Evolutionary conservation across 495 filamentous ascomycete genomes (phyloP), one percentile per base, ranked within the genome.

Genomic region (Baudoinia panamericana): DNA sequence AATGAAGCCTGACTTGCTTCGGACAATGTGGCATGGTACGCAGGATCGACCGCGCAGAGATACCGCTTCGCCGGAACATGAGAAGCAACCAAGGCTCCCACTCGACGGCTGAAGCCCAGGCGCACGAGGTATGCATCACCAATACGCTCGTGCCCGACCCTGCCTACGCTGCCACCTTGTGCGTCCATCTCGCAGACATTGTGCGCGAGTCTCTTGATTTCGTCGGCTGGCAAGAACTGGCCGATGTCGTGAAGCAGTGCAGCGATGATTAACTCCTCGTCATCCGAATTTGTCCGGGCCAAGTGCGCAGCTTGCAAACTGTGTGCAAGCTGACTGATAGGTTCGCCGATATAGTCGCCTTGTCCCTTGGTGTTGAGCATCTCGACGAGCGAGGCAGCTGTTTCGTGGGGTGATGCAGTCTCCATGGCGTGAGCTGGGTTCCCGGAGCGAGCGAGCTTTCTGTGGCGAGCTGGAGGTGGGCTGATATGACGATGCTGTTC

Each of bases 41-140:
- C 43, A 8, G 39, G 21, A 38, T 68, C 50, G 1, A 62, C 51
- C 0, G 66, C 64, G 10, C 61, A 65, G 3, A 68, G 56, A 30
- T 63, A 67, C 53, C 65, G 46, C 45, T 66, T 69, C 0, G 66
- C 64, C 4, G 58, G 57, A 30, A 68, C 65, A 55, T 68, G 65
- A 21, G 60, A 59, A 4, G 56, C 60, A 0, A 68, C 65, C 5
- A 69, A 36, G 9, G 46, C 55, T 20, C 54, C 56, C 0, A 68
- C 61, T 26, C 50, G 57, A 10, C 57, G 52, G 11, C 59, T 56
- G 41, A 67, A 68, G 13, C 64, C 64, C 5, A 67, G 31, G 1
- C 51, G 45, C 1, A 28, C 48, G 5, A 69, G 54, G 36, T 64
- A 65, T 19, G 53, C 52, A 0, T 63, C 64, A 0, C 65, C 63